These are phyloP conservation scores for Phytophthora pini DNA, from an alignment of 352 stramenopile genomes.

Conservation along the genomic window DNA sequence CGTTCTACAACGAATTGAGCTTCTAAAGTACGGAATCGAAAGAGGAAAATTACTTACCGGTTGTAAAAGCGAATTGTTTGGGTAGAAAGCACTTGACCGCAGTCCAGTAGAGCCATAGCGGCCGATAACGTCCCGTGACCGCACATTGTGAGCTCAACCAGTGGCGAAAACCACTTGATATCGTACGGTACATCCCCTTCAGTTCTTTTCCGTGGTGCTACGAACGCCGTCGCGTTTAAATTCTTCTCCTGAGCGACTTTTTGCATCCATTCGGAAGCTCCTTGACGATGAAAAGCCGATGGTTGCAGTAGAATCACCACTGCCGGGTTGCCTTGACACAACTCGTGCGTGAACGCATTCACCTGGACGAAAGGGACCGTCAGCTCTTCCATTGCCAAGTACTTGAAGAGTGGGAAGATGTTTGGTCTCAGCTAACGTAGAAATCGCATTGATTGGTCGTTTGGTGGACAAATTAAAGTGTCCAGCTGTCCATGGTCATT, in stretches of 20 bases:
- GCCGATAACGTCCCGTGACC: constrained; percentile 11
- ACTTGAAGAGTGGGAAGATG: background rate
- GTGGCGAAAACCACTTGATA: constrained; percentile 10
- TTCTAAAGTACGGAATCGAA: background rate
- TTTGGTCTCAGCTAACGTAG: background rate
- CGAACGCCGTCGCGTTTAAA: constrained; percentile 7
- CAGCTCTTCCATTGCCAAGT: too few relatives aligned
- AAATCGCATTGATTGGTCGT: background rate
- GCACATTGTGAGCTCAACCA: constrained; percentile 7
- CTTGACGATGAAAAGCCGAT: background rate
- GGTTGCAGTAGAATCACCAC: constrained; percentile 4
- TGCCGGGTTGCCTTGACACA: constrained; percentile 8
- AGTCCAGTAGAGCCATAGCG: constrained; percentile 5
- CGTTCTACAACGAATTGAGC: background rate
- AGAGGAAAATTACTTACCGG: constrained; percentile 1
- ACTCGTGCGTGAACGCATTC: constrained; percentile 4
- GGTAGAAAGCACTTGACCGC: background rate
- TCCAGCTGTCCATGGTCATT: constrained; percentile 5
- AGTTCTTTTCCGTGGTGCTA: background rate
- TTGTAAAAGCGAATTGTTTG: constrained; percentile 14
- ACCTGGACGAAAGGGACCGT: constrained; percentile 1
- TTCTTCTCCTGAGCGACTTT: constrained; percentile 8
- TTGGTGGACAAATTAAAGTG: constrained; percentile 3
- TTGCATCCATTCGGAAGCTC: constrained; percentile 12
- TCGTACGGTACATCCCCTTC: constrained; percentile 1